These are phyloP conservation scores for Thielaviopsis cerberus DNA, from an alignment of 2,329 filamentous ascomycete species.

Conservation along the genomic window DNA sequence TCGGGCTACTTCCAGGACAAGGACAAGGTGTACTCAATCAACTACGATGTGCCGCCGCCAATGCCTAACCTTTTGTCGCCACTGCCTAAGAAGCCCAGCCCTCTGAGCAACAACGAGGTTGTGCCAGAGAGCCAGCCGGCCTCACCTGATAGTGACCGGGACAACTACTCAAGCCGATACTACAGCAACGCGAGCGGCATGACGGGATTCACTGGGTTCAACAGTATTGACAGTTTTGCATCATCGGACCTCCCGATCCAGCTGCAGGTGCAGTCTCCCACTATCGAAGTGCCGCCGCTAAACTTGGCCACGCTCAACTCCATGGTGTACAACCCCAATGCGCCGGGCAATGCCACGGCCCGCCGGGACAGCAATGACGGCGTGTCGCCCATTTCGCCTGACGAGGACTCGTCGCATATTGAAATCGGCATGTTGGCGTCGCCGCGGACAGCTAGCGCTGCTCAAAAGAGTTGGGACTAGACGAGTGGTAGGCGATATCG, in stretches of 20 bases:
- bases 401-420: neutral
- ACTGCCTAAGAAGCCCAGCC: constrained; percentile 16
- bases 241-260: neutral
- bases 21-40: constrained; percentile 23
- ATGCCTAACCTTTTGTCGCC: constrained; percentile 4
- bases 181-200: constrained; percentile 6
- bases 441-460: neutral
- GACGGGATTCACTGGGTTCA: constrained; percentile 6
- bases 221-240: neutral
- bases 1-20: constrained; percentile 18
- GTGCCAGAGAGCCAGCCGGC: neutral
- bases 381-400: constrained; percentile 1
- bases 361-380: constrained; percentile 22
- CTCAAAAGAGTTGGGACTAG: constrained; percentile 1
- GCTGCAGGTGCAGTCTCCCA: neutral
- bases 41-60: constrained; percentile 14
- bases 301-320: constrained; percentile 26
- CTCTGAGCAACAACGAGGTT: constrained; percentile 13
- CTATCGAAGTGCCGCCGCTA: constrained; percentile 1
- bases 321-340: constrained; percentile 31
- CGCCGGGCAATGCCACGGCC: constrained; percentile 15
- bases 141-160: constrained; percentile 12
- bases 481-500: neutral
- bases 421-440: constrained; percentile 8
- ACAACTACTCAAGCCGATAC: constrained; percentile 12